A percentile compares a stretch with the other conserved stretches of the same genome.
Evolutionary conservation across 108 stramenopile species (phyloP).

Genomic region (Fragilaria crotonensis): DNA sequence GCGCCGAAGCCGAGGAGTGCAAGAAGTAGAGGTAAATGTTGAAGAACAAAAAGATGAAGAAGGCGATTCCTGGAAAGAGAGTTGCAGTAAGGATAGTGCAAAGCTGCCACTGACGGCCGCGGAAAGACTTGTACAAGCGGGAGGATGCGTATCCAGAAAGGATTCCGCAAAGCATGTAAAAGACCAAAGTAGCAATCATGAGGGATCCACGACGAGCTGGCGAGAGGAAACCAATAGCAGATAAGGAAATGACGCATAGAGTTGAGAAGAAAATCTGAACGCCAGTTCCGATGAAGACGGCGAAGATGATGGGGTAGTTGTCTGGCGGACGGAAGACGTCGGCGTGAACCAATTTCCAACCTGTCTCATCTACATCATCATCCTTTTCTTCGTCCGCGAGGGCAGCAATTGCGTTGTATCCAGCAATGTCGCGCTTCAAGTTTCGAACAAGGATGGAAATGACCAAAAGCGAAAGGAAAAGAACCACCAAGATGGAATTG

Average conservation of each 20-base stretch:
- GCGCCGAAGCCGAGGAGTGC: constrained; percentile 88
- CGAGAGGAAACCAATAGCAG: constrained; percentile 89
- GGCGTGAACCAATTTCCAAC: constrained; percentile 99
- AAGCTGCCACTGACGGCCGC: constrained; percentile 89
- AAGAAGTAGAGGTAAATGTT: constrained; percentile 86
- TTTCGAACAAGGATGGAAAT: constrained; percentile 94
- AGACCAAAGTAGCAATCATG: constrained; percentile 82
- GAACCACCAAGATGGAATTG: constrained; percentile 90
- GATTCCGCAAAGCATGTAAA: constrained; percentile 90
- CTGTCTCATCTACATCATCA: constrained; percentile 86
- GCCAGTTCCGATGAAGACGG: constrained; percentile 94
- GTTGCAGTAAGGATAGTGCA: constrained; percentile 91
- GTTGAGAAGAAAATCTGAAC: constrained; percentile 65
- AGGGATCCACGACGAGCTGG: constrained; percentile 92
- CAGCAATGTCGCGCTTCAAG: constrained; percentile 89
- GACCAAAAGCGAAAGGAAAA: constrained; percentile 93
- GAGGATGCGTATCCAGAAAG: constrained; percentile 84
- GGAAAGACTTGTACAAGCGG: constrained; percentile 91
- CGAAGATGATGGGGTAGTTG: constrained; percentile 89
- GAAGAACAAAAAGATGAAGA: constrained; percentile 79
- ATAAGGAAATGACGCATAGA: constrained; percentile 69
- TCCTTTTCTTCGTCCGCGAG: constrained; percentile 89
- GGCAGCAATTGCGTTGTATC: constrained; percentile 88
- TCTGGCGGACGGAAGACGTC: constrained; percentile 99
- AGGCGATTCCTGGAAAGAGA: constrained; percentile 84